Evolutionary conservation across 805 yeast genomes (phyloP).

Genomic region (Cyberlindnera samutprakarnensis): DNA sequence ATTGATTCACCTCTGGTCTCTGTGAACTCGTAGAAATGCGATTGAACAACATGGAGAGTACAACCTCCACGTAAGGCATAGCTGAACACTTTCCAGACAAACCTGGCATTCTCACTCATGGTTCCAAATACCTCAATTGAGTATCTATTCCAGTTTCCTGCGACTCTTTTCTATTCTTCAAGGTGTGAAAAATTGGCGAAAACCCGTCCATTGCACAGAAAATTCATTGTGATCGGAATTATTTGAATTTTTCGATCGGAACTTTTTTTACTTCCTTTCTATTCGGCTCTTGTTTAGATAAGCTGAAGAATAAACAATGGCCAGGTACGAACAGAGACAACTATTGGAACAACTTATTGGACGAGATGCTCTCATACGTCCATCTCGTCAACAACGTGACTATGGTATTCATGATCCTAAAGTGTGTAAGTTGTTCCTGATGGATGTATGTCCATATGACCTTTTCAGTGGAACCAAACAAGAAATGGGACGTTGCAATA

Average conservation of each 20-base stretch:
- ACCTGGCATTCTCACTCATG: slow-evolving; percentile 11
- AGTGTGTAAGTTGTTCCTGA: slow-evolving; percentile 76
- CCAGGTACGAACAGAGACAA: slow-evolving; percentile 67
- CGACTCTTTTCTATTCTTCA: too few relatives aligned
- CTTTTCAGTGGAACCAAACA: slow-evolving; percentile 75
- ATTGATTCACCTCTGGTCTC: slow-evolving; percentile 90
- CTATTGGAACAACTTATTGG: slow-evolving; percentile 81
- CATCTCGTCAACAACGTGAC: slow-evolving; percentile 35
- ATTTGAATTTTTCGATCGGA: too few relatives aligned
- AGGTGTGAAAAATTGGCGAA: too few relatives aligned
- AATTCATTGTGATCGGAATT: too few relatives aligned
- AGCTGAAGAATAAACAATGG: slow-evolving; percentile 16
- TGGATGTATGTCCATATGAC: slow-evolving; percentile 83
- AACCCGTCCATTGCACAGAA: too few relatives aligned
- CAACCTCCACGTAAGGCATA: slow-evolving; percentile 46
- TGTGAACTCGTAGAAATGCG: slow-evolving; percentile 63
- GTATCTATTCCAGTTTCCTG: too few relatives aligned
- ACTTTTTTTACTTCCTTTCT: too few relatives aligned
- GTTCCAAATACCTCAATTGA: too few relatives aligned
- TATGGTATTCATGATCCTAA: slow-evolving; percentile 42
- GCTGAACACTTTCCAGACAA: slow-evolving; percentile 18
- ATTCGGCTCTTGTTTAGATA: too few relatives aligned
- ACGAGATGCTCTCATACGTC: slow-evolving; percentile 30
- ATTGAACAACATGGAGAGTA: slow-evolving; percentile 56
- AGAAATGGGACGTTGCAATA: slow-evolving; percentile 75